Percentiles rank a stretch among this genome's conserved stretches.
These are phyloP conservation scores for Scytalidium sp. DNA, from an alignment of 2,329 filamentous ascomycete genomes.

Conservation along the genomic window DNA sequence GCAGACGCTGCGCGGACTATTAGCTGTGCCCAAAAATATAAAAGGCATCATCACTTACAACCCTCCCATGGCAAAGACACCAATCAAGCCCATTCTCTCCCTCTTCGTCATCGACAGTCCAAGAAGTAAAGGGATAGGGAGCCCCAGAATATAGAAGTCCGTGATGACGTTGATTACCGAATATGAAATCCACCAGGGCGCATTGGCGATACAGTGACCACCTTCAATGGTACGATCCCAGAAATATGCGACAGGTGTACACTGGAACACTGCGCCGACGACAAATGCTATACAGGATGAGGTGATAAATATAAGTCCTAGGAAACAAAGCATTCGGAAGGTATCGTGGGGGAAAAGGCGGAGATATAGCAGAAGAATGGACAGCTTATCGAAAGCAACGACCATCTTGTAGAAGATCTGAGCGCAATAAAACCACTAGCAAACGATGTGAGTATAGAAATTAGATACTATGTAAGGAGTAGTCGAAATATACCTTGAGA, in stretches of 20 bases:
- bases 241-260: conserved; percentile 24
- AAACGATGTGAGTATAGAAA: neutral
- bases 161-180: conserved; percentile 38
- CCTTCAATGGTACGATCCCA: conserved; percentile 26
- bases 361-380: conserved; percentile 9
- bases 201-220: conserved; percentile 21
- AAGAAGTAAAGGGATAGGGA: conserved; percentile 37
- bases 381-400: conserved; percentile 2
- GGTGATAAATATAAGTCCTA: neutral
- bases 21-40: neutral
- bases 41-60: conserved; percentile 26
- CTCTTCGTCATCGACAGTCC: conserved; percentile 32
- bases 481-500: neutral
- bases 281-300: conserved; percentile 10
- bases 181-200: conserved; percentile 35
- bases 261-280: conserved; percentile 18
- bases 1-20: conserved; percentile 19
- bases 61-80: conserved; percentile 32
- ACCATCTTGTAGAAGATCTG: neutral
- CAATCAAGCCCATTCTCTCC: conserved; percentile 48
- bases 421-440: neutral
- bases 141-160: conserved; percentile 39
- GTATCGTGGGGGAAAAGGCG: conserved; percentile 6
- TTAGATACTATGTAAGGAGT: neutral
- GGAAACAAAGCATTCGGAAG: conserved; percentile 1